Evolutionary conservation across 371 early-diverging fungal genomes (phyloP).

Genomic region (Fennellomyces sp.): DNA sequence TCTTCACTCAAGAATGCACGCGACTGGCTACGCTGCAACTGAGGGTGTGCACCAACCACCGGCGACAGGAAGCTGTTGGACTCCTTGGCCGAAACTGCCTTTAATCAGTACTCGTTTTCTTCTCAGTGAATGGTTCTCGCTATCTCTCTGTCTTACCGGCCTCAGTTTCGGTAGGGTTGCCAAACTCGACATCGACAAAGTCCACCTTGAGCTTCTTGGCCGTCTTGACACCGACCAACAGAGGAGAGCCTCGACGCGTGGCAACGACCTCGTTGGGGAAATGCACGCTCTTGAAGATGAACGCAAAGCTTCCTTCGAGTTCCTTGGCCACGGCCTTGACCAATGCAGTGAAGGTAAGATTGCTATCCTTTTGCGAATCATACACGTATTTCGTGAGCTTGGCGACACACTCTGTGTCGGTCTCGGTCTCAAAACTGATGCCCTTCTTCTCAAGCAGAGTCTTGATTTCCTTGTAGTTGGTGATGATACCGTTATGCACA

Average conservation of each 20-base stretch:
- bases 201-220: slow-evolving; percentile 91
- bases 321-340: slow-evolving; percentile 95
- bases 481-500: slow-evolving; percentile 99
- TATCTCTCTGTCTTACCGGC: no score
- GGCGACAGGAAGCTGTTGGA: slow-evolving; percentile 32
- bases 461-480: slow-evolving; percentile 97
- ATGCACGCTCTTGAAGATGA: slow-evolving; percentile 91
- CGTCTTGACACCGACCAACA: slow-evolving; percentile 97
- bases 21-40: slow-evolving; percentile 83
- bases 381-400: slow-evolving; percentile 96
- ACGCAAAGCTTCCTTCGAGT: slow-evolving; percentile 97
- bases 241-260: slow-evolving; percentile 95
- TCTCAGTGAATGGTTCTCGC: no score
- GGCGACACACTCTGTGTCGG: slow-evolving; percentile 91
- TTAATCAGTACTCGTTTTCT: no score
- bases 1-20: slow-evolving; percentile 92
- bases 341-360: slow-evolving; percentile 77
- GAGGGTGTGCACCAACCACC: slow-evolving; percentile 48
- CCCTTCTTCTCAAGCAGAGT: slow-evolving; percentile 93
- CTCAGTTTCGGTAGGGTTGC: slow-evolving; percentile 20
- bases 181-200: slow-evolving; percentile 81
- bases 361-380: slow-evolving; percentile 78
- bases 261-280: slow-evolving; percentile 95
- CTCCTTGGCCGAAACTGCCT: slow-evolving; percentile 23
- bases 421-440: slow-evolving; percentile 92